Conservation (phyloP, 2,329 filamentous ascomycete genomes). For the Xylaria sp. region DNA sequence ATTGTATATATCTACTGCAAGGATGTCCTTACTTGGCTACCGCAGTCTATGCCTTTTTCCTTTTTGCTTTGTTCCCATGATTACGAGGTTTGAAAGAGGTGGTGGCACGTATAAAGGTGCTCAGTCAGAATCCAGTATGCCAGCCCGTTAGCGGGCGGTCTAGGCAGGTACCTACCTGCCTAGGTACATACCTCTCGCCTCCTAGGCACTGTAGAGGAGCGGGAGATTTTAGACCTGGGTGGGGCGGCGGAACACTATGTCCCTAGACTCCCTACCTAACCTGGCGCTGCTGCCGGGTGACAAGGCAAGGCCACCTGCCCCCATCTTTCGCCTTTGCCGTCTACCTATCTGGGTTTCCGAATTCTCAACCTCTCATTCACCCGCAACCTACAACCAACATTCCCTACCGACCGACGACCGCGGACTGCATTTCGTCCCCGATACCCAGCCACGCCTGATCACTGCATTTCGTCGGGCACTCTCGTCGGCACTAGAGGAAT, state of each 20-base stretch:
- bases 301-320: slow-evolving; percentile 40
- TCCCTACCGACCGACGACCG: slow-evolving; percentile 26
- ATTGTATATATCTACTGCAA: not conserved
- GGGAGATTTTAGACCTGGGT: slow-evolving; percentile 10
- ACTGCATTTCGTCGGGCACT: slow-evolving; percentile 19
- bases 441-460: slow-evolving; percentile 15
- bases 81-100: slow-evolving; percentile 1
- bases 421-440: slow-evolving; percentile 6
- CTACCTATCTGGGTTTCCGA: slow-evolving; percentile 35
- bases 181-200: not conserved
- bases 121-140: too few species aligned
- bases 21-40: too few species aligned
- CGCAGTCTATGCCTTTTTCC: not conserved
- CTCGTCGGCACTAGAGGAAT: slow-evolving; percentile 8
- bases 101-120: too few species aligned
- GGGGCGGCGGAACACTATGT: slow-evolving; percentile 31
- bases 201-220: slow-evolving; percentile 4
- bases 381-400: slow-evolving; percentile 25
- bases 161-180: slow-evolving; percentile 9
- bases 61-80: slow-evolving; percentile 22
- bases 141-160: too few species aligned
- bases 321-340: slow-evolving; percentile 35
- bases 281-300: slow-evolving; percentile 32
- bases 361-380: slow-evolving; percentile 36
- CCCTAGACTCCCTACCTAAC: slow-evolving; percentile 22